Evolutionary conservation across 768 basidiomycete species (phyloP).

Genomic region (Rhizopogon sp.): DNA sequence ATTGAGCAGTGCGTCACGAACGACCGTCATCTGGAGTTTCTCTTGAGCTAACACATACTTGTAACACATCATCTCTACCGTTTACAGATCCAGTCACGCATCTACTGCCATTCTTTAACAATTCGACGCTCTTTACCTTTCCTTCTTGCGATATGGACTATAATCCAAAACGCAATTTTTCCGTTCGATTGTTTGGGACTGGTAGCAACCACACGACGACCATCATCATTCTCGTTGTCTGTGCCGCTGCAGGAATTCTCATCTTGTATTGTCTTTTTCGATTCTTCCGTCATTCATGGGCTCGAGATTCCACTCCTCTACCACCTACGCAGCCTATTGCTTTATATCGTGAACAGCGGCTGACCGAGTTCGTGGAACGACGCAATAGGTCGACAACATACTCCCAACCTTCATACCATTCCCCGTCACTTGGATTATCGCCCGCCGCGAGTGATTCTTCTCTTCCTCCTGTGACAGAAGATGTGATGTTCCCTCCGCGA

Average conservation of each 20-base stretch:
- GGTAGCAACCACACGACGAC: slow-evolving; percentile 19
- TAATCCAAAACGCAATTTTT: not conserved
- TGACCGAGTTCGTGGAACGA: slow-evolving; percentile 34
- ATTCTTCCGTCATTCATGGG: slow-evolving; percentile 29
- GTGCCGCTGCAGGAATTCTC: slow-evolving; percentile 37
- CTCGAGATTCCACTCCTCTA: slow-evolving; percentile 39
- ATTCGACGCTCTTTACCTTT: not conserved
- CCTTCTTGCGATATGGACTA: not conserved
- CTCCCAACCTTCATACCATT: slow-evolving; percentile 16
- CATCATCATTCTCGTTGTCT: slow-evolving; percentile 47
- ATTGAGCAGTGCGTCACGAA: not conserved
- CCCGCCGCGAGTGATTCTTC: slow-evolving; percentile 30
- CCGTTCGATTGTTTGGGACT: not conserved
- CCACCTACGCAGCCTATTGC: slow-evolving; percentile 66
- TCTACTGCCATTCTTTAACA: not conserved
- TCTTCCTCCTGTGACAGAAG: slow-evolving; percentile 18
- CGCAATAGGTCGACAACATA: slow-evolving; percentile 17
- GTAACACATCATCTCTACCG: not conserved
- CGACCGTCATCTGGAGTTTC: not conserved
- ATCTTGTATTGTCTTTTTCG: slow-evolving; percentile 33
- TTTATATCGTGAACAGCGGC: slow-evolving; percentile 49
- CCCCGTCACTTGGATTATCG: slow-evolving; percentile 17
- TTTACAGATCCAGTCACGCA: not conserved
- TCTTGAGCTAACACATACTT: not conserved
- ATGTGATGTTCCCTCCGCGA: slow-evolving; percentile 12